Evolutionary conservation across 192 early-diverging fungal species (phyloP), one percentile per base, ranked within the genome.

Genomic region (Phycomyces blakesleeanus): DNA sequence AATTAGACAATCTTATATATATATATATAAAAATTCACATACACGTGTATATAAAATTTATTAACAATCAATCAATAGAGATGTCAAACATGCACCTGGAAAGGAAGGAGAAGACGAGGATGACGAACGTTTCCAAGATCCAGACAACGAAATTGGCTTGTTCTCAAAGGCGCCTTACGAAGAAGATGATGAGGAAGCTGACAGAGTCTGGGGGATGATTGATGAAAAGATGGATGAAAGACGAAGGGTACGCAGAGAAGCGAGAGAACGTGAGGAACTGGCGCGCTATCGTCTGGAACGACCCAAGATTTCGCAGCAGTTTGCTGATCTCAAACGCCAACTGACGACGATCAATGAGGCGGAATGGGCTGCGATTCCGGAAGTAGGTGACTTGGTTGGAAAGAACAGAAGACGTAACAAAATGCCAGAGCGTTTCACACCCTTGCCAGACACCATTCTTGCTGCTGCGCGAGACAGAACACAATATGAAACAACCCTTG

Each of bases 161-260:
- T 99, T 98, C 68, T 85, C 84, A 60, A 79, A 83, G 5, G 80
- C 83, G 26, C 92, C 92, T 6, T 98, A 98, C 63, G 97, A 96
- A 51, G 89, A 87, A 18, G 96, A 98, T 64, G 97, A 99, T 67
- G 95, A 96, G 68, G 97, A 99, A 68, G 97, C 97, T 1, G 97
- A 99, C 67, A 74, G 81, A 53, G 90, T 99, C 11, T 99, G 91
- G 76, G 89, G 90, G 18, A 76, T 84, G 49, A 89, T 99, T 51
- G 97, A 98, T 55, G 75, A 76, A 14, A 90, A 91, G 59, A 93
- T 96, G 91, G 93, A 96, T 59, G 89, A 94, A 59, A 78, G 94
- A 26, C 79, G 92, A 39, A 83, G 86, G 53, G 82, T 78, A 0
- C 67, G 90, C 64, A 78, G 91, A 57, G 93, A 93, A 73, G 82